phyloP scores from a whole-genome alignment of 2,329 filamentous ascomycete species.

The Geosmithia putterillii region DNA sequence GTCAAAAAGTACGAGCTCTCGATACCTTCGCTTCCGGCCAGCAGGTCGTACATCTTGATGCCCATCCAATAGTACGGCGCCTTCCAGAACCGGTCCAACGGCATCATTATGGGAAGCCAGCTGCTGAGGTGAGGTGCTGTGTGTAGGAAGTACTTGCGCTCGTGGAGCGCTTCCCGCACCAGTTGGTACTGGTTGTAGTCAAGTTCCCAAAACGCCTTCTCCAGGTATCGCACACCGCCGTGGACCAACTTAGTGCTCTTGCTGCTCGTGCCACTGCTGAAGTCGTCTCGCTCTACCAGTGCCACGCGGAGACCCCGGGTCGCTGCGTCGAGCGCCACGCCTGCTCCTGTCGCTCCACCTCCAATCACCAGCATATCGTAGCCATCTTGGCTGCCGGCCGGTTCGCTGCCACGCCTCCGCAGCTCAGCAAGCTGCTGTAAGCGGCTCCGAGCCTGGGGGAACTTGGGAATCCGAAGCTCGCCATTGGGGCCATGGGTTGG shows the following conservation, averaged over 20 bases:
- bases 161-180: constrained; percentile 60
- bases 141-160: constrained; percentile 63
- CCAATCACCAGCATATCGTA: constrained; percentile 63
- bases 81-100: constrained; percentile 65
- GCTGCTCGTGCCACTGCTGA: constrained; percentile 60
- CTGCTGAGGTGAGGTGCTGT: constrained; percentile 62
- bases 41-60: constrained; percentile 73
- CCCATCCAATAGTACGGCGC: constrained; percentile 67
- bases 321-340: constrained; percentile 60
- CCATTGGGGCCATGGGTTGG: constrained; percentile 59
- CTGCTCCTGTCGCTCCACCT: constrained; percentile 58
- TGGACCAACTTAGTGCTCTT: constrained; percentile 72
- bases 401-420: constrained; percentile 18
- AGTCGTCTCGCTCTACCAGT: constrained; percentile 61
- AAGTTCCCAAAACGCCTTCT: constrained; percentile 65
- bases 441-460: constrained; percentile 50
- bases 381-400: constrained; percentile 13
- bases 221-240: constrained; percentile 61
- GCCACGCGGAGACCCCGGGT: constrained; percentile 62
- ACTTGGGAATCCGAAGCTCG: constrained; percentile 52
- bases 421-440: constrained; percentile 53
- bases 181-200: constrained; percentile 63
- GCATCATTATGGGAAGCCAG: constrained; percentile 68
- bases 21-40: constrained; percentile 77
- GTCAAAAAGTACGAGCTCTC: constrained; percentile 84